Base-by-base conservation (phyloP, 2,329 filamentous ascomycete genomes). In the Trichophyton rubrum region DNA sequence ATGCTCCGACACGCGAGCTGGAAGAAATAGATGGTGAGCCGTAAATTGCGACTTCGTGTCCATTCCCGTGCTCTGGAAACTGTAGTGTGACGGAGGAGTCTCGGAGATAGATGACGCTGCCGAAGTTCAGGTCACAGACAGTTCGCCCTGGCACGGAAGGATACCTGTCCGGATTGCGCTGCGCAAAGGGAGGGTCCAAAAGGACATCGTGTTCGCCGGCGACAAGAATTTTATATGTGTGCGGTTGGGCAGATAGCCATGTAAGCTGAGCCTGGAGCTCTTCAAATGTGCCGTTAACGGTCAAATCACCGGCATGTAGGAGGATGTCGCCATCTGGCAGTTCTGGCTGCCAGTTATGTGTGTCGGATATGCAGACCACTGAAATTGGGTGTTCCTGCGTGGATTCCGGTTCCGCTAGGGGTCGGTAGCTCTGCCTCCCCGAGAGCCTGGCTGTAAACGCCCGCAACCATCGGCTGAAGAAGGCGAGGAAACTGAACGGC, bases 241-340 rank as follows among this genome's bases (percentile, higher is more conserved):
- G 77, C 0, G 74, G 68, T 59, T 75, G 74, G 0, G 65, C 55
- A 7, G 66, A 65, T 8, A 80, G 66, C 79, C 78, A 81, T n/a
- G 65, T 59, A 8, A 79, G 62, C 9, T 71, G 64, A 1, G 69
- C 68, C 55, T 75, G 67, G 0, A 79, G 64, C 62, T 79, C 77
- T 3, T 68, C 64, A 20, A 73, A 68, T 0, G 75, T 73, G n/a
- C 76, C 78, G n/a, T 70, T 69, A 58, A 76, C 68, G 0, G 76
- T 78, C n/a, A 80, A 69, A 62, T 80, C 77, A 20, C 78, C 78
- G 0, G 77, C 75, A 61, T 80, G 77, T 57, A 80, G 70, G 13
- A 80, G 71, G 1, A 80, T 66, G 62, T 80, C 77, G 1, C 75
- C 78, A 2, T 63, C 41, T 0, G 76, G 76, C 7, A 80, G 62